Base-by-base conservation (phyloP, 345 rosid genomes). In the Clausena lansium region DNA sequence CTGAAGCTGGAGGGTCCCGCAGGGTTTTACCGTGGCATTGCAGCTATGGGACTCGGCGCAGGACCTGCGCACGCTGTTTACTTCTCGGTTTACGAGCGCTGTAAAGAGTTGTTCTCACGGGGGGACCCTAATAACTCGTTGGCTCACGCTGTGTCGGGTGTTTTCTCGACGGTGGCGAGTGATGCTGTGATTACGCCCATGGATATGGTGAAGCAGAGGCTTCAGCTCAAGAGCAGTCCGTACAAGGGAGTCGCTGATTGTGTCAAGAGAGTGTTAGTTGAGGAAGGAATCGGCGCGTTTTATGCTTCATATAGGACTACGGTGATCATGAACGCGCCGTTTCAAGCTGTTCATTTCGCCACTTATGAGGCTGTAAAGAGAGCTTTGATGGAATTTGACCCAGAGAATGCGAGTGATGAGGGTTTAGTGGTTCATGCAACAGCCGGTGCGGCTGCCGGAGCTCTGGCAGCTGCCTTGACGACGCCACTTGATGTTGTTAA, bases 381-480 rank as follows among this genome's bases (percentile, higher is more conserved):
- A 55, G 88, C 82, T 32, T 80, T 93, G 84, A 82, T 67, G 86
- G 88, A 85, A 82, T 39, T 91, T 58, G 86, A 89, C 1, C 88
- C 91, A 2, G 89, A 87, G 71, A 82, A 76, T 3, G 87, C 67
- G 6, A 45, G 33, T 27, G 90, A 89, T 69, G 97, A 92, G 79
- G 70, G 83, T 45, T 84, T 89, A 84, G 76, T 85, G 25, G 86
- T 88, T 82, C 92, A 94, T 69, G 99, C 97, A 71, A 92, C 97
- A 0, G 99, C 97, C 0, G 98, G 99, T 55, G 99, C 99, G 0
- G 92, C 83, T 13, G 98, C 98, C 7, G 98, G 99, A 9, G 98
- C 93, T 0, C 67, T 90, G 60, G 99, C 97, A 0, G 97, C 98
- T 38, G 97, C 88, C 13, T 71, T 91, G 7, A 96, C 98, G 0